Evolutionary conservation across 2,329 filamentous ascomycete species (phyloP), one percentile per base, ranked within the genome.

Genomic region (Domatiomyces globalis): DNA sequence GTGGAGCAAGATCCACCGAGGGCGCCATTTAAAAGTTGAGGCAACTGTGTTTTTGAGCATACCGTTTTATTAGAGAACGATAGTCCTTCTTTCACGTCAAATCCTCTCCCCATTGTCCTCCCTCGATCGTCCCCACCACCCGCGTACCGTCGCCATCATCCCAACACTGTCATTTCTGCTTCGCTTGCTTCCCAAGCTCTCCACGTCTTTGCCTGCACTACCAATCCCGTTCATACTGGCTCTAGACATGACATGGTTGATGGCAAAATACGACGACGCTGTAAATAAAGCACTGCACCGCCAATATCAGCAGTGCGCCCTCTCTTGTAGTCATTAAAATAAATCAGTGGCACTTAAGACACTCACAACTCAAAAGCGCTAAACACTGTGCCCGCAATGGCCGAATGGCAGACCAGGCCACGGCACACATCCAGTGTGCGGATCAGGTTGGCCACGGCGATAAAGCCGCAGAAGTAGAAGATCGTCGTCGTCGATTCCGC

Each of bases 391-490:
- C 69, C 70, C 15, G 72, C 73, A 67, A 84, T 79, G 7, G 76
- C 69, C 9, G 76, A 70, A 45, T 73, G 71, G 66, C 85, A 89
- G 15, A 71, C 72, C 17, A 66, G 70, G 43, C 72, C 71, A 43
- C 69, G 72, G 62, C 79, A 81, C 51, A 75, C 70, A 7, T 64
- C 67, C 0, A 78, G 70, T 15, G 77, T 73, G 49, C 77, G 77
- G 52, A 87, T 68, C 51, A 73, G 73, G 18, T 80, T 82, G 0
- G 84, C 87, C 6, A 56, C 43, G 0, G 87, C 86, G 58, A 94
- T 81, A 61, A 87, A 84, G 5, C 87, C 87, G 0, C 84, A 82
- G 63, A 95, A 92, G 88, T 88, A 95, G 72, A 94, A 94, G 51
- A 94, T 74, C 69, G 84, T 82, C 8, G 86, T 92, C 20, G 92